Evolutionary conservation across 768 basidiomycete genomes (phyloP), one percentile per base, ranked within the genome.

Genomic region (Chalciporus chontae): DNA sequence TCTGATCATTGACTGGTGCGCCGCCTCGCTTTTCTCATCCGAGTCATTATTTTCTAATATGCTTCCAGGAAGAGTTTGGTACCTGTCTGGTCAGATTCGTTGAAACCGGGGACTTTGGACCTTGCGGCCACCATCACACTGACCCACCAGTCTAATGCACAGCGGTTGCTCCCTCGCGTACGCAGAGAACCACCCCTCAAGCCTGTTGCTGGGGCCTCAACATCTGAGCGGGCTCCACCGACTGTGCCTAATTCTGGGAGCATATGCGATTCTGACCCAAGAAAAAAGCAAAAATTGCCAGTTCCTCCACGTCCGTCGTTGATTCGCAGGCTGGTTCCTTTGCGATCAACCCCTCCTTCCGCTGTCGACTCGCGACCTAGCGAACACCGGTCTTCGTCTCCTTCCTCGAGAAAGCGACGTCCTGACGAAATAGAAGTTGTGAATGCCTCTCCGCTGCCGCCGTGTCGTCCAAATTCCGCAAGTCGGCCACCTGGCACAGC

Each of bases 61-160:
- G 18, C 24, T 26, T 10, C 14, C 46, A 70, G 69, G 67, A 63
- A 19, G 41, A 69, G 67, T 32, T 24, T 52, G 6, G 55, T 65
- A 11, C 59, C 69, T 4, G 65, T 70, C 40, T 61, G 65, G 65
- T 61, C 67, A 43, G 65, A 68, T 49, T 65, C 67, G 0, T 48
- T 67, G 41, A 54, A 52, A 49, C 67, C 66, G 7, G 52, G 47
- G n/a, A 23, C 56, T 0, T 51, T 51, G 17, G 63, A 66, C 40
- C 68, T 69, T 23, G 68, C 61, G 32, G 51, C 68, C 21, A 50
- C 61, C 4, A 68, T 64, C 31, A 24, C 46, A 41, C 52, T 59
- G 13, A 50, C 63, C 18, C 61, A 68, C 47, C 59, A 53, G 40
- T 50, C 59, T 4, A 69, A 68, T 19, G 61, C 59, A 14, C 50